A percentile compares a stretch with the other conserved stretches of the same genome.
Conservation (phyloP, 345 rosid species). For the Camelina sativa region DNA sequence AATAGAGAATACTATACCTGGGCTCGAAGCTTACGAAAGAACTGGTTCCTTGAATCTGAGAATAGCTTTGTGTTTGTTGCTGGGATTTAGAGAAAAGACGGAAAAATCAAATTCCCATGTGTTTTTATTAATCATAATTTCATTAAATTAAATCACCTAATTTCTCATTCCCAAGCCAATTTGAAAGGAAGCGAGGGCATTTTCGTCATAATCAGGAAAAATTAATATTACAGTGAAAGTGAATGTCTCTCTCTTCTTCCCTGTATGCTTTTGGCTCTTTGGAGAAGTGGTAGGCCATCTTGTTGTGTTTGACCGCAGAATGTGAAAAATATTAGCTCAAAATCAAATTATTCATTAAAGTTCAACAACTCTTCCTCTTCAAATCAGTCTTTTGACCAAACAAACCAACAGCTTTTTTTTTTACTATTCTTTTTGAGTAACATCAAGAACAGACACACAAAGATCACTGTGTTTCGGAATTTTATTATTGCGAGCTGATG, state of each 20-base stretch:
- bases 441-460: conserved; percentile 14
- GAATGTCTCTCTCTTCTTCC: background rate
- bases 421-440: conserved; percentile 13
- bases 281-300: conserved; percentile 21
- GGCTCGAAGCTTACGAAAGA: conserved; percentile 26
- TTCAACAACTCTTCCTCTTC: conserved; percentile 26
- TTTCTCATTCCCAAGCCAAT: background rate
- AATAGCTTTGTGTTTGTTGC: conserved; percentile 33
- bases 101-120: conserved; percentile 39
- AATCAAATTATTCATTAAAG: conserved; percentile 13
- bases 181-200: conserved; percentile 1
- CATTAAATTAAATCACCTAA: background rate
- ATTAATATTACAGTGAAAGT: conserved; percentile 9
- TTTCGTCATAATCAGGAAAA: conserved; percentile 12
- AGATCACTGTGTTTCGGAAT: background rate
- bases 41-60: conserved; percentile 42
- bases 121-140: background rate
- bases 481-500: conserved; percentile 28
- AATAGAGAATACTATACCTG: conserved; percentile 35
- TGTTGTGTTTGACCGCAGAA: conserved; percentile 19
- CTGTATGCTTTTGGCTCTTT: conserved; percentile 7
- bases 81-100: conserved; percentile 26
- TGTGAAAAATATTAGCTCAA: background rate
- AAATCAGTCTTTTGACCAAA: conserved; percentile 12
- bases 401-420: conserved; percentile 25